Evolutionary conservation across 139 green algal genomes (phyloP), one percentile per base, ranked within the genome.

Genomic region (Ettlia oleoabundans): DNA sequence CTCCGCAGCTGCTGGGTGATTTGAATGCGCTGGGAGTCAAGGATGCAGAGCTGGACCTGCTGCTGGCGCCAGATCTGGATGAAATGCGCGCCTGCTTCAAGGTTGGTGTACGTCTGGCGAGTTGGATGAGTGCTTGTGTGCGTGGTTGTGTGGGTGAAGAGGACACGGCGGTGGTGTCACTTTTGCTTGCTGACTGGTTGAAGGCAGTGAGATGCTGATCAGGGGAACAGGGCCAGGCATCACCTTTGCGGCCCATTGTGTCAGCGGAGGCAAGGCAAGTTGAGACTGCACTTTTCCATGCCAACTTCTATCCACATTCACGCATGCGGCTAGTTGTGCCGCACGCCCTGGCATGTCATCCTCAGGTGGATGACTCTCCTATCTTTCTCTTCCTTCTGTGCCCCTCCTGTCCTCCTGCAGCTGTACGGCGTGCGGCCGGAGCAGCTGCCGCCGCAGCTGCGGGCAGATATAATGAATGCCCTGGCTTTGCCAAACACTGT

Each of bases 381-480:
- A 10, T 4, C 21, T 37, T 4, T 24, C 30, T n/a, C 7, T 28
- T 3, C 64, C 2, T 10, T 26, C 64, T 43, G 18, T 43, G 18
- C 1, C 3, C 69, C 6, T 3, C 10, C 43, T 28, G 3, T 18
- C 43, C 19, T 33, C 8, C 43, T 21, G 22, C 72, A 79, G 72
- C 22, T 79, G 6, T 79, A 79, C 35, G 72, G 72, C 51, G 72
- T 67, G 51, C 72, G 37, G 5, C 71, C 72, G 5, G 72, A 79
- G 51, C 72, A 79, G 33, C 72, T 79, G 33, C 72, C 72, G 4
- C 2, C 72, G 6, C 30, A 51, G 22, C 52, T 79, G 52, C 47
- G 72, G 30, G 24, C 19, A 32, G 72, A 79, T 22, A 47, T 79
- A 33, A 47, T 68, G 33, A n/a, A 2, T 13, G 72, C 52, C 22